Evolutionary conservation across 257 asterid genomes (phyloP), one percentile per base, ranked within the genome.

Genomic region (Solanum paucissectum): DNA sequence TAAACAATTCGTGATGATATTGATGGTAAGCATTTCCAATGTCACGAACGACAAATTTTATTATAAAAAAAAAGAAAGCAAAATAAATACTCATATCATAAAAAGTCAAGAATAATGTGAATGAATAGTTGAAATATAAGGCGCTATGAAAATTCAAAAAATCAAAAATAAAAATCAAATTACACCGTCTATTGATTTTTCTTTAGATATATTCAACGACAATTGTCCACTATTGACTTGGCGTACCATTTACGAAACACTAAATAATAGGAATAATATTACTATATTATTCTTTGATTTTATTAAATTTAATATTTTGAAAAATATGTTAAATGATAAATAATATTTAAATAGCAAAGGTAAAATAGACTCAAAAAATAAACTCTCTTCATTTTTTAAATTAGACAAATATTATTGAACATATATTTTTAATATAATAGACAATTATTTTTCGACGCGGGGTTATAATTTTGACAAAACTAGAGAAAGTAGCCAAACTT

Each of bases 121-220:
- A 12, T 46, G 85, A 81, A 46, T 36, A 29, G 42, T 81, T 46
- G 68, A 10, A 46, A 81, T 18, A 2, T 9, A 38, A 40, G 87
- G 81, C 87, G 64, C 81, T 66, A 3, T 73, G 87, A 38, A 81
- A 71, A 66, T 85, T 85, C 81, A 85, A 85, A 81, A 71, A 64
- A 62, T 84, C 29, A 84, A 84, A 84, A 55, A 60, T n/a, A 21
- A 37, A 60, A 64, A 71, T 40, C 32, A 85, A 62, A 62, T 12
- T n/a, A 66, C 16, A 10, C 66, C 18, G 8, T 44, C 29, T 13
- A 8, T 38, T 58, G 13, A 36, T 84, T 62, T 55, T n/a, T 37
- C n/a, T 49, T 68, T 42, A 64, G 60, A 46, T 36, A 71, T 49
- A 49, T 49, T 5, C 23, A 5, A 49, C 0, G 7, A 49, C 1